Base-by-base conservation (phyloP, 78 protist species). In the Pelomyxa schiedti region DNA sequence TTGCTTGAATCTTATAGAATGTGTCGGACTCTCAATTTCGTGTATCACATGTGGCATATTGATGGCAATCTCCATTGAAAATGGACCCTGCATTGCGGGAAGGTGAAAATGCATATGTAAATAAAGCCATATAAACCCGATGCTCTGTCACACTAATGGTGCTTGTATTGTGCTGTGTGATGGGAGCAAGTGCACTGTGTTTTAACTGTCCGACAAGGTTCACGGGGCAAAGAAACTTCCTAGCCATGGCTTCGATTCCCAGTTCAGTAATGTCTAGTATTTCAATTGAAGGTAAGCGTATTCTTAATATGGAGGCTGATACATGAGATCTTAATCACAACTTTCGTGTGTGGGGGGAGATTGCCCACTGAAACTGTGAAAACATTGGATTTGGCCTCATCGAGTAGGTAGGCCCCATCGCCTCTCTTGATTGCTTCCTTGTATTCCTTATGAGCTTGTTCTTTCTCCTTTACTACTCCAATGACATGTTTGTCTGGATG, bases 401-500 rank as follows among this genome's bases (percentile, higher is more conserved):
- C 90, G 81, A 89, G 67, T n/a, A 92, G 68, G 43, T 79, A 82
- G 0, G 96, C 93, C 24, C 88, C 88, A 28, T 89, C 66, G 16
- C 93, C 96, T 0, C 28, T 69, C 1, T 65, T 81, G 1, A 89
- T 65, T 1, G 93, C 93, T 8, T 79, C 53, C 6, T 71, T 52
- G 37, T 81, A 75, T n/a, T 81, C 86, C 5, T 42, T 30, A 24
- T 81, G 82, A 24, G 97, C 97, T 43, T 85, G 67, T 5, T 88
- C 87, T 75, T 89, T 94, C 22, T 87, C 93, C 74, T 91, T 87
- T 4, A 86, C 88, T 4, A 77, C 79, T 38, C 94, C 94, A 29
- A 75, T 75, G 0, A 93, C 37, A 39, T 79, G 76, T 43, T 78
- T 71, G 65, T n/a, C n/a, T n/a, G n/a, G n/a, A n/a, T n/a, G n/a